Conservation (phyloP, 2,329 filamentous ascomycete genomes). For the Exserohilum rostratum region DNA sequence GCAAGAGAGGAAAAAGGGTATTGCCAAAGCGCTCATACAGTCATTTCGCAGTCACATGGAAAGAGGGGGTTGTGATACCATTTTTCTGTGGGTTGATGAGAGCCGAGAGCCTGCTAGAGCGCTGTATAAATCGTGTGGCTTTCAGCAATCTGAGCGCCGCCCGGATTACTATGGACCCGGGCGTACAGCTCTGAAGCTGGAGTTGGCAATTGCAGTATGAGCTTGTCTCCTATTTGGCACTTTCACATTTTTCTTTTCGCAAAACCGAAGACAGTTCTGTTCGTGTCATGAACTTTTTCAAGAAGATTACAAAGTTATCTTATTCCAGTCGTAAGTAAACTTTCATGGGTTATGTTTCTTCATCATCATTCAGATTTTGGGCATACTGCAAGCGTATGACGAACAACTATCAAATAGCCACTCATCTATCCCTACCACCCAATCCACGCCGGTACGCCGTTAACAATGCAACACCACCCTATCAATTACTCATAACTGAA, state of each 20-base stretch:
- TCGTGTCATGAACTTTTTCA: neutral
- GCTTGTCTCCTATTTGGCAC: neutral
- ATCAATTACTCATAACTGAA: slow-evolving; percentile 67
- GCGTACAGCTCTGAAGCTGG: slow-evolving; percentile 49
- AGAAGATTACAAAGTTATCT: neutral
- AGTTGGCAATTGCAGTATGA: slow-evolving; percentile 25
- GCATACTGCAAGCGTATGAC: neutral
- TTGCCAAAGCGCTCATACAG: slow-evolving; percentile 54
- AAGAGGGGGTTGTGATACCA: slow-evolving; percentile 55
- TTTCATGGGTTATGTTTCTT: neutral
- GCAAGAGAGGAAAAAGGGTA: slow-evolving; percentile 53
- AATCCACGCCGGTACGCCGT: slow-evolving; percentile 3
- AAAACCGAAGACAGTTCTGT: neutral
- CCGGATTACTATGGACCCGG: slow-evolving; percentile 59
- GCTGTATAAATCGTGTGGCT: slow-evolving; percentile 55
- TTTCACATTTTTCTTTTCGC: too few species aligned
- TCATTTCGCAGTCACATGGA: slow-evolving; percentile 52
- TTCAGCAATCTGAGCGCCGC: slow-evolving; percentile 54
- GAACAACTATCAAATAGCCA: neutral
- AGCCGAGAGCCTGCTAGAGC: slow-evolving; percentile 52
- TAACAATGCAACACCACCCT: neutral
- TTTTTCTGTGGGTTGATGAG: slow-evolving; percentile 61
- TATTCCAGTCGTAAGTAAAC: neutral
- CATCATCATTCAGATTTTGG: neutral
- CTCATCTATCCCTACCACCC: slow-evolving; percentile 1